Evolutionary conservation across 371 early-diverging fungal genomes (phyloP), one percentile per base, ranked within the genome.

Genomic region (Circinella minor): DNA sequence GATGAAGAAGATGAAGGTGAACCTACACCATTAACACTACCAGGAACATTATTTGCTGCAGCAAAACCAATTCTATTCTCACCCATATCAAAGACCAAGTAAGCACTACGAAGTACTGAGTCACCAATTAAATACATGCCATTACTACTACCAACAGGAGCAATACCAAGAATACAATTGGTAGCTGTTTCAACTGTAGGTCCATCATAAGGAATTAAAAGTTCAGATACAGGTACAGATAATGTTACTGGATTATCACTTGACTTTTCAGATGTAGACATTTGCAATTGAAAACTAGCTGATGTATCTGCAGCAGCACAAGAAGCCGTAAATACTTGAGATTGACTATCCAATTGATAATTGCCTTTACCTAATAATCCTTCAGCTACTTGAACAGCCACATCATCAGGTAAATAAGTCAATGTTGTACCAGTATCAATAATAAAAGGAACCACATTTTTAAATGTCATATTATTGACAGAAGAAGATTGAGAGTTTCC

Each of bases 351-450:
- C 1, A 68, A n/a, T 6, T 61, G 4, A 54, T 68, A 74, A 3
- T 71, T 63, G 46, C 49, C 66, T 34, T n/a, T 3, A 4, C 77
- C 76, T 14, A 67, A 76, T 3, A 79, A 63, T 4, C 74, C 65
- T 17, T 46, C 63, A 4, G 81, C 65, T 4, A 81, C 36, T 36
- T 69, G 48, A 7, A 71, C 36, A 1, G 81, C 77, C 43, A 81
- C 69, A n/a, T 39, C 9, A 1, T 67, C 43, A 10, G 81, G 81
- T 14, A 84, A 57, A 62, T 84, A 84, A n/a, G 82, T 82, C 43
- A 84, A 66, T 0, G 84, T 84, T 8, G 84, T 82, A 11, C 84
- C 84, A 7, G 84, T 84, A 66, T 84, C 84, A 20, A 84, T 69
- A 20, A 84, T 78, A 37, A 79, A 82, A 17, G 76, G 77, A 34